Conservation (phyloP, 2,329 filamentous ascomycete species). For the Fusarium sp. region DNA sequence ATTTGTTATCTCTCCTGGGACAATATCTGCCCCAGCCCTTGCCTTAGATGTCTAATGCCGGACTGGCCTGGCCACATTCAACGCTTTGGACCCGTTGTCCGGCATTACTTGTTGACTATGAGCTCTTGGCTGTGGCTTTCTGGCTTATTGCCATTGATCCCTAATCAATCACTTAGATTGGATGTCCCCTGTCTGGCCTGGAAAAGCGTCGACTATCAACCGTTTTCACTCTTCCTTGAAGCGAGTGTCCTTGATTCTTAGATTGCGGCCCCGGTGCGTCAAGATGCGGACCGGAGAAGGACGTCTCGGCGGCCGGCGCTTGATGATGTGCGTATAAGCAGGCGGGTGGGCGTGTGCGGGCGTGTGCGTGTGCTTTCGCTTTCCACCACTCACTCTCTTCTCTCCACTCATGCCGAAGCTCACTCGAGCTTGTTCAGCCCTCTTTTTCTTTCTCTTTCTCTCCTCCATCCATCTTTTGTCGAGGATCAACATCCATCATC, state of each 20-base stretch:
- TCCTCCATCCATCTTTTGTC: constrained; percentile 38
- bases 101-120: background rate
- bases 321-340: constrained; percentile 48
- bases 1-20: constrained; percentile 56
- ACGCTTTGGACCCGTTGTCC: constrained; percentile 24
- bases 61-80: constrained; percentile 32
- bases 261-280: constrained; percentile 26
- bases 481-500: constrained; percentile 28
- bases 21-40: constrained; percentile 41
- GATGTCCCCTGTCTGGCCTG: constrained; percentile 26
- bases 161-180: constrained; percentile 23
- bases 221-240: constrained; percentile 25
- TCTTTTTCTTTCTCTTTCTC: constrained; percentile 37
- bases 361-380: constrained; percentile 43
- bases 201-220: constrained; percentile 26
- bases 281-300: constrained; percentile 36
- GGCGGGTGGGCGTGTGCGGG: constrained; percentile 44
- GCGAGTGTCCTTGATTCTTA: constrained; percentile 22
- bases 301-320: constrained; percentile 45
- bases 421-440: constrained; percentile 39
- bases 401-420: constrained; percentile 40
- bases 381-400: constrained; percentile 35
- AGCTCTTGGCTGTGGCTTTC: constrained; percentile 30
- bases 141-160: constrained; percentile 24
- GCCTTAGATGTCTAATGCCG: constrained; percentile 36